These are phyloP conservation scores for Naganishia liquefaciens DNA, from an alignment of 1,284 basidiomycete genomes.

Conservation along the genomic window DNA sequence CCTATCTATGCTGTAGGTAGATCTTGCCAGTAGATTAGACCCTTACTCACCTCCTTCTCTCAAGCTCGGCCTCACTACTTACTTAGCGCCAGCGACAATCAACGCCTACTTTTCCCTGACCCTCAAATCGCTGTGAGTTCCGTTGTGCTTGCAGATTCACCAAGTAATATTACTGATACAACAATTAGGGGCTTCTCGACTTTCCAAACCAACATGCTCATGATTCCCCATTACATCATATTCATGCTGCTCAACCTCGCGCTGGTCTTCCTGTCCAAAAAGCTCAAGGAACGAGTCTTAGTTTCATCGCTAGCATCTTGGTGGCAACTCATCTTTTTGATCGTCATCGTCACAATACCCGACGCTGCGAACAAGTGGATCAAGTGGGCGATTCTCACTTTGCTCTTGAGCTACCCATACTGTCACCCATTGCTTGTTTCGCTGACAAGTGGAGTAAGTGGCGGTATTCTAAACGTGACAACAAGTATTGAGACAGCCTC, in stretches of 20 bases:
- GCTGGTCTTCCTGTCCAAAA: conserved; percentile 40
- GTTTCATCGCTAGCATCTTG: conserved; percentile 36
- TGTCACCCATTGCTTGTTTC: conserved; percentile 43
- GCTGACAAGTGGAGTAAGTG: conserved; percentile 32
- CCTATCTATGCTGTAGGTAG: conserved; percentile 51
- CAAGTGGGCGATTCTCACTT: conserved; percentile 37
- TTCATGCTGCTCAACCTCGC: conserved; percentile 45
- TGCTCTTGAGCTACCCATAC: conserved; percentile 37
- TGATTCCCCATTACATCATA: conserved; percentile 44
- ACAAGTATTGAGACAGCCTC: neutral
- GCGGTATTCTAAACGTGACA: neutral
- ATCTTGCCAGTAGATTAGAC: neutral
- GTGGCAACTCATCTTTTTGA: conserved; percentile 44
- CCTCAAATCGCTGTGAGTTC: conserved; percentile 33
- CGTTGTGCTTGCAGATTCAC: neutral
- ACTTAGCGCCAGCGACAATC: conserved; percentile 42
- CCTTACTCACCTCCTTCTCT: neutral
- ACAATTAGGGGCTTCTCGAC: conserved; percentile 46
- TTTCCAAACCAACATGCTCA: conserved; percentile 52
- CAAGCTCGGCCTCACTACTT: conserved; percentile 39
- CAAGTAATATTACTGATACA: conserved; percentile 11
- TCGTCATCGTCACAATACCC: conserved; percentile 38
- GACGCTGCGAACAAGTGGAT: conserved; percentile 34
- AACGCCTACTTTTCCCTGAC: conserved; percentile 43
- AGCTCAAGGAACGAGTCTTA: conserved; percentile 39